Percentiles rank a stretch among this genome's conserved stretches.
phyloP scores from a whole-genome alignment of 2,329 filamentous ascomycete species.

The Aspergillus carbonarius region DNA sequence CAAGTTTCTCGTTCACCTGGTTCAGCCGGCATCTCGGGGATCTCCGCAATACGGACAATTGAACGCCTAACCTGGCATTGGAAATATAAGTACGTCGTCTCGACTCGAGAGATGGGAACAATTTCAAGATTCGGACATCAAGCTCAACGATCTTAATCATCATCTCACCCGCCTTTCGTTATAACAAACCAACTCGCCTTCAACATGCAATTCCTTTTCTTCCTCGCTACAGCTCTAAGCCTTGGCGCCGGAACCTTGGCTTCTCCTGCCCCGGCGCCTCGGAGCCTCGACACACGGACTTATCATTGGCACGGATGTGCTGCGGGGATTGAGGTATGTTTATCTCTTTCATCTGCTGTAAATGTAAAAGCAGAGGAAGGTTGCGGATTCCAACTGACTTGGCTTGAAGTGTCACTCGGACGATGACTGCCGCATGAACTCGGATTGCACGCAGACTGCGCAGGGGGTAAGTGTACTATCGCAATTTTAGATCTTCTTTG shows the following conservation, averaged over 20 bases:
- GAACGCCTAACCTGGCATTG: not conserved
- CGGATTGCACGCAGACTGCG: not conserved
- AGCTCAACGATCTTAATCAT: not conserved
- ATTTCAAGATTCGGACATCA: not conserved
- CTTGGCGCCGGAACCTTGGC: not conserved
- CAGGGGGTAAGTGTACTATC: not conserved
- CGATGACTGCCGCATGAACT: not conserved
- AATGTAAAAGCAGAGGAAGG: not conserved
- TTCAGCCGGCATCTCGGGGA: not conserved
- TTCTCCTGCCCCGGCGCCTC: not conserved
- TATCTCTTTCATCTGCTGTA: not conserved
- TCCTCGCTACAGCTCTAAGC: not conserved
- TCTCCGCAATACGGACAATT: not conserved
- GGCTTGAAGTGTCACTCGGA: not conserved
- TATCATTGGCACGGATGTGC: slow-evolving; percentile 3
- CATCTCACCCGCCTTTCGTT: not conserved
- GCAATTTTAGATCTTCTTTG: no score
- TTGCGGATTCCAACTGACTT: not conserved
- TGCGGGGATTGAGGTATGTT: not conserved
- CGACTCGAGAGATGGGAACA: not conserved
- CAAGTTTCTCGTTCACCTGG: not conserved
- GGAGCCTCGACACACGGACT: not conserved
- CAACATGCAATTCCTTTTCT: not conserved
- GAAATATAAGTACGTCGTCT: not conserved
- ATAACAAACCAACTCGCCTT: not conserved